Evolutionary conservation across 352 stramenopile species (phyloP), one percentile per base, ranked within the genome.

Genomic region (Pythium monospermum): DNA sequence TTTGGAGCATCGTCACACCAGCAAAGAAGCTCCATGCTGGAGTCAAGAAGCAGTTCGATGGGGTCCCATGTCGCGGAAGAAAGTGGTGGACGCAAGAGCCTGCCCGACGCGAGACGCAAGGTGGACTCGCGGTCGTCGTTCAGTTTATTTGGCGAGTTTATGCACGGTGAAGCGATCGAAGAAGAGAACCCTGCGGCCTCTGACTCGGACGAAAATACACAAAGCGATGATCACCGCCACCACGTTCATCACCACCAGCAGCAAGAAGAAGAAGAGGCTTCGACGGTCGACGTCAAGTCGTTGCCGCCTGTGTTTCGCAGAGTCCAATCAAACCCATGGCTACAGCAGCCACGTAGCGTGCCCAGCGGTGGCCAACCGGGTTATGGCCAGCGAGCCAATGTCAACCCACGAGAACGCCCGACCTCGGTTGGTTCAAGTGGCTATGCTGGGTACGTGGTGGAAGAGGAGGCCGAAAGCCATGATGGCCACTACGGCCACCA

Each of bases 51-150:
- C 1, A n/a, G 49, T 2, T 42, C 39, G 11, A 50, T 37, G 18
- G 4, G 36, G 4, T 31, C 26, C 22, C 33, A 55, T 10, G 6
- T 8, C 6, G 18, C 36, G 1, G 19, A 48, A 1, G 48, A 49
- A 23, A 42, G 49, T 6, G n/a, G 7, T 21, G 41, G 39, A 3
- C 40, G 55, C 18, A 52, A 48, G 39, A 64, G 43, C 49, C 47
- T 66, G 15, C 57, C 50, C 32, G 76, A 90, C 12, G 71, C 74
- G 22, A 60, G 79, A 42, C 71, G 79, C 12, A 84, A 90, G 46
- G 56, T 90, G 27, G 74, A 85, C n/a, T 70, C 76, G 16, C 64
- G 76, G 27, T 56, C 66, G 37, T 90, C 76, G 1, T 74, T 90
- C 35, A 86, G 70, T 18, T 62, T 85, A 45, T 83, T 85, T 33